phyloP scores from a whole-genome alignment of 73 alveolate genomes.

The Diophrys sp. region DNA sequence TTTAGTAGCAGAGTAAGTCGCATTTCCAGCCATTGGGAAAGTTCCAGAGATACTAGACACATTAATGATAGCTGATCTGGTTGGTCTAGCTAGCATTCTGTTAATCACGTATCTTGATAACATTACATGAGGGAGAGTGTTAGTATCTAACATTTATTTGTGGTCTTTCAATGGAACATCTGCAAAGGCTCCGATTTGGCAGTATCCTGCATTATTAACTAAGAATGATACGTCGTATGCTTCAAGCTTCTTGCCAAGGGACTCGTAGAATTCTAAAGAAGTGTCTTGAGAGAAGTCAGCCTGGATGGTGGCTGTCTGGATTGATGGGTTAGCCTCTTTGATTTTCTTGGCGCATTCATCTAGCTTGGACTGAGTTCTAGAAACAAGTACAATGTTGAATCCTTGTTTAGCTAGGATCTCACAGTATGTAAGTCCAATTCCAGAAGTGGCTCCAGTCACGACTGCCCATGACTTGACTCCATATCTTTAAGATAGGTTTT shows the following conservation, averaged over 20 bases:
- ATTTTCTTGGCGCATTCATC: background rate
- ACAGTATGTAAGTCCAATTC: constrained; percentile 16
- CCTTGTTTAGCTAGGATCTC: constrained; percentile 1
- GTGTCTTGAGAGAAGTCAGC: constrained; percentile 18
- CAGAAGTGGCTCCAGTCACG: constrained; percentile 39
- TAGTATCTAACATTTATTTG: background rate
- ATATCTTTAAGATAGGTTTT: constrained; percentile 3
- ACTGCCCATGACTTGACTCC: constrained; percentile 30
- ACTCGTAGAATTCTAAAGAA: constrained; percentile 7
- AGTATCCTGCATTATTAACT: constrained; percentile 24
- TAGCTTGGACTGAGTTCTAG: constrained; percentile 14
- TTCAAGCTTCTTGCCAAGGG: background rate
- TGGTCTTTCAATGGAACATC: background rate
- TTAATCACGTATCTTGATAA: constrained; percentile 5
- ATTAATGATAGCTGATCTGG: constrained; percentile 32
- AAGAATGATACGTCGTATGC: constrained; percentile 22
- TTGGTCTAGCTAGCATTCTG: constrained; percentile 21
- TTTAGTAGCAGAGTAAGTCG: constrained; percentile 41
- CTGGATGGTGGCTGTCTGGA: constrained; percentile 1
- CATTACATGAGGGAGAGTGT: constrained; percentile 8
- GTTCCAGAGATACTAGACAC: constrained; percentile 30
- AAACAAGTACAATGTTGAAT: constrained; percentile 19
- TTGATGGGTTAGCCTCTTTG: background rate
- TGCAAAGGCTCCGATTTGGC: constrained; percentile 1
- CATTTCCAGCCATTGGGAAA: constrained; percentile 21